A percentile compares a stretch with the other conserved stretches of the same genome.
Conservation (phyloP, 192 early-diverging fungal genomes). For the Coemansia reversa region DNA sequence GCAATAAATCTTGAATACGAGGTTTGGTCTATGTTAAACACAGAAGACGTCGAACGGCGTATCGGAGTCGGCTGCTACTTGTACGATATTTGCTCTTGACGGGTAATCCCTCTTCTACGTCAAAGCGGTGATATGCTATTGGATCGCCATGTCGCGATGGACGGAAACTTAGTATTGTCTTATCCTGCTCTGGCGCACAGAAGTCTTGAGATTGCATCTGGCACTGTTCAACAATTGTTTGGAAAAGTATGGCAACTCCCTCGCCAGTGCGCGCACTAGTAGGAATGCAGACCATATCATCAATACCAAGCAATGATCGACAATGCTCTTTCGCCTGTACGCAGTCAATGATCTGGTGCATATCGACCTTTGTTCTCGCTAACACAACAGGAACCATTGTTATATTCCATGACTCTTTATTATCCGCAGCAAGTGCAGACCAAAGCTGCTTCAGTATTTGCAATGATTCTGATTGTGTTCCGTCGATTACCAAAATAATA, state of each 20-base stretch:
- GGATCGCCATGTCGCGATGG: slow-evolving; percentile 50
- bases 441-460: slow-evolving; percentile 14
- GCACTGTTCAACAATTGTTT: slow-evolving; percentile 26
- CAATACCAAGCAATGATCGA: slow-evolving; percentile 3
- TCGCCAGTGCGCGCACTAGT: slow-evolving; percentile 38
- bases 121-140: slow-evolving; percentile 30
- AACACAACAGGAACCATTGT: slow-evolving; percentile 13
- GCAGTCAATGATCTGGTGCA: neutral
- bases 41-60: slow-evolving; percentile 13
- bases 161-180: neutral
- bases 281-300: slow-evolving; percentile 22
- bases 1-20: neutral
- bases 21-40: slow-evolving; percentile 14
- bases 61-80: slow-evolving; percentile 5
- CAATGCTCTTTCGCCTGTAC: slow-evolving; percentile 19
- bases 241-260: slow-evolving; percentile 30
- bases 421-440: neutral
- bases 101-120: slow-evolving; percentile 15
- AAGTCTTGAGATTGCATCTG: slow-evolving; percentile 7
- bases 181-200: neutral
- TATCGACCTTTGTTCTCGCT: slow-evolving; percentile 33
- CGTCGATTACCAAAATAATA: slow-evolving; percentile 34
- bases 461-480: slow-evolving; percentile 8
- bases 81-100: neutral
- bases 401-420: neutral